Evolutionary conservation across 352 stramenopile genomes (phyloP).

Genomic region (Phytophthora syringae): DNA sequence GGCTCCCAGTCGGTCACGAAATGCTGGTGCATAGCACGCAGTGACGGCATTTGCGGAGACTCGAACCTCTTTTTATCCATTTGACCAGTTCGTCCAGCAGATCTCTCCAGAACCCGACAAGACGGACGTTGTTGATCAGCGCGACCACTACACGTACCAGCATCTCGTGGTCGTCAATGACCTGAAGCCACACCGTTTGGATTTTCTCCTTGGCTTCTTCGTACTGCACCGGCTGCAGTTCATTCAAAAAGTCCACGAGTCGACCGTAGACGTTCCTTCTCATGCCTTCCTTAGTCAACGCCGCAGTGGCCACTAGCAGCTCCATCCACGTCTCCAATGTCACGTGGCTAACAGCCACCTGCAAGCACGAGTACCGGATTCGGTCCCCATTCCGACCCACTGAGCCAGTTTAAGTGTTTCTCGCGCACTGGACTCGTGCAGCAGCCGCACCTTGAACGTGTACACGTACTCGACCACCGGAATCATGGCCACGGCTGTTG

Average conservation of each 20-base stretch:
- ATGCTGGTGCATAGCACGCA: constrained; percentile 47
- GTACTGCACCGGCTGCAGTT: constrained; percentile 30
- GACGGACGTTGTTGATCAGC: constrained; percentile 45
- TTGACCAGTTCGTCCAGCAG: constrained; percentile 44
- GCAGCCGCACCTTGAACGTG: constrained; percentile 41
- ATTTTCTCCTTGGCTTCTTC: constrained; percentile 40
- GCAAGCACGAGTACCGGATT: constrained; percentile 44
- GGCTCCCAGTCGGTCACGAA: constrained; percentile 42
- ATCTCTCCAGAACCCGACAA: constrained; percentile 47
- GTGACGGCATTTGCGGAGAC: constrained; percentile 29
- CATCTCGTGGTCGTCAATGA: constrained; percentile 45
- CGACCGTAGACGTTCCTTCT: constrained; percentile 35
- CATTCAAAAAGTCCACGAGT: constrained; percentile 43
- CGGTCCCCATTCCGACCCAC: constrained; percentile 49
- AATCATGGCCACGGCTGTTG: constrained; percentile 38
- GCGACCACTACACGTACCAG: constrained; percentile 41
- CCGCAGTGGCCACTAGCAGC: constrained; percentile 33
- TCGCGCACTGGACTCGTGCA: constrained; percentile 34
- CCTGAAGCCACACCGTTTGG: constrained; percentile 34
- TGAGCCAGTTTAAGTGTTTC: constrained; percentile 45
- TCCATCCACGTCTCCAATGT: constrained; percentile 52
- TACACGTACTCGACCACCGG: constrained; percentile 63
- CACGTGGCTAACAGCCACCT: constrained; percentile 28
- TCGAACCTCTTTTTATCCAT: constrained; percentile 38
- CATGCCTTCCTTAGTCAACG: constrained; percentile 21